A percentile compares a stretch with the other conserved stretches of the same genome.
These are phyloP conservation scores for Paraurostyla sp. DNA, from an alignment of 73 alveolate species.

Conservation along the genomic window DNA sequence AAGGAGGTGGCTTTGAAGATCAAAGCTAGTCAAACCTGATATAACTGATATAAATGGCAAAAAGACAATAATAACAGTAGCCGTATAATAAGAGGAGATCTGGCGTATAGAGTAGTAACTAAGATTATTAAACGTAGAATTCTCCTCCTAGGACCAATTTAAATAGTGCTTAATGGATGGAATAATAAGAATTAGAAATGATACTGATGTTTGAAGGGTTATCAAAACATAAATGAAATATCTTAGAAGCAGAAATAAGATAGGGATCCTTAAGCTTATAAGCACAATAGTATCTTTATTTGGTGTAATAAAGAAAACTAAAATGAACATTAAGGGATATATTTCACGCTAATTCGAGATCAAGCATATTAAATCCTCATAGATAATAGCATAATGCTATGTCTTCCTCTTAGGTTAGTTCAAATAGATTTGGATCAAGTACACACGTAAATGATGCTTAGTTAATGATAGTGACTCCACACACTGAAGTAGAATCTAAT, in stretches of 20 bases:
- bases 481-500: too few relatives aligned
- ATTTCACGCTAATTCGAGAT: background rate
- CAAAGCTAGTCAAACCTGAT: background rate
- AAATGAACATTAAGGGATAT: background rate
- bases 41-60: background rate
- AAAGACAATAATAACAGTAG: too few relatives aligned
- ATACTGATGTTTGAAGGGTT: background rate
- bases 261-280: background rate
- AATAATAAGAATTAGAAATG: background rate
- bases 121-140: too few relatives aligned
- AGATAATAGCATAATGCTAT: too few relatives aligned
- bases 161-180: background rate
- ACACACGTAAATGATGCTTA: too few relatives aligned
- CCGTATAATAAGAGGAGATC: too few relatives aligned
- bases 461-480: too few relatives aligned
- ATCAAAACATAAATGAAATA: background rate
- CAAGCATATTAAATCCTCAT: background rate
- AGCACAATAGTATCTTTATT: conserved; percentile 2
- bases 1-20: background rate
- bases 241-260: background rate
- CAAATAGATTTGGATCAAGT: too few relatives aligned
- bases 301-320: background rate
- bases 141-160: too few relatives aligned
- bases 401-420: too few relatives aligned
- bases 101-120: too few relatives aligned